phyloP scores from a whole-genome alignment of 2,329 filamentous ascomycete species.

The Neocatenulostroma microsporum region DNA sequence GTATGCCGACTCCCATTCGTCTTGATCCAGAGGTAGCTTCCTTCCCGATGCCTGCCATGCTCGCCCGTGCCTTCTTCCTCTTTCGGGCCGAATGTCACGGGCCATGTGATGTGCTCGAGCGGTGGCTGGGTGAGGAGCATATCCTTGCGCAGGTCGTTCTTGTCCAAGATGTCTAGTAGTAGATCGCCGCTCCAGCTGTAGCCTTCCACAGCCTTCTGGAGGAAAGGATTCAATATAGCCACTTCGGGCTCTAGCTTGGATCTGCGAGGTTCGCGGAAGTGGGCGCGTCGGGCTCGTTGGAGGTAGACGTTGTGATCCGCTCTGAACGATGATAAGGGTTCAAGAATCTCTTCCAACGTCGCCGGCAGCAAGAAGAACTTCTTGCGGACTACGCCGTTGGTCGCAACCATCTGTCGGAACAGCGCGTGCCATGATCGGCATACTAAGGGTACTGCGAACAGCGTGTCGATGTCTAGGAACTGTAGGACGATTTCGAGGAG shows the following conservation, averaged over 20 bases:
- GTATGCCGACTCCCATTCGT: too few species aligned
- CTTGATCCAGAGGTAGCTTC: too few species aligned
- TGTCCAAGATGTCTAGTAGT: not conserved
- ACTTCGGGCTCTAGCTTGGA: too few species aligned
- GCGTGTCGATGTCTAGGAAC: too few species aligned
- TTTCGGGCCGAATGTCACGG: not conserved
- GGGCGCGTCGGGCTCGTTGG: too few species aligned
- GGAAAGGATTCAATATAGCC: too few species aligned
- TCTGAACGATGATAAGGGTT: too few species aligned
- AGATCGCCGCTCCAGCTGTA: too few species aligned
- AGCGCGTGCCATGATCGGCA: not conserved
- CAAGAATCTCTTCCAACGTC: not conserved
- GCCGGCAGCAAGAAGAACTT: constrained; percentile 3
- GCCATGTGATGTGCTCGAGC: not conserved
- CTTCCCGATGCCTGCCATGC: not conserved
- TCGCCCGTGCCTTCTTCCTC: not conserved
- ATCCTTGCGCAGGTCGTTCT: not conserved
- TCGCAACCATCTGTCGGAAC: not conserved
- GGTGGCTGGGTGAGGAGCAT: not conserved
- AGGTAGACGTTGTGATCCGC: too few species aligned
- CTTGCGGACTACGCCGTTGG: not conserved
- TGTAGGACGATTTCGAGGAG: not conserved
- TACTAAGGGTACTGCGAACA: too few species aligned
- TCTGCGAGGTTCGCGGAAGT: too few species aligned
- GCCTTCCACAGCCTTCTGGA: too few species aligned